A percentile compares a stretch with the other conserved stretches of the same genome.
phyloP scores from a whole-genome alignment of 177 flowering plant species.

The Vitis hybrid region DNA sequence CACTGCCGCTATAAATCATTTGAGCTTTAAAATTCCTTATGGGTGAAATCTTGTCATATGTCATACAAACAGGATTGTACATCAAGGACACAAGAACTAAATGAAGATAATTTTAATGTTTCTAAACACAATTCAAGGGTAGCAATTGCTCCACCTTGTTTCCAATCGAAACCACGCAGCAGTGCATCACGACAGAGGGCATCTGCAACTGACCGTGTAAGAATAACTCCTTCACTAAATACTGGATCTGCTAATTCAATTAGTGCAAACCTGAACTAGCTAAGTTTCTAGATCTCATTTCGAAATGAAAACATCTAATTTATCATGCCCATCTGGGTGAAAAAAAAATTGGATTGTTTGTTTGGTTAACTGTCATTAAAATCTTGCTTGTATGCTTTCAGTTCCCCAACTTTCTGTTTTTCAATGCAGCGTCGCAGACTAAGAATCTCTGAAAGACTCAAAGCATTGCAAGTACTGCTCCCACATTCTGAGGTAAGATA shows the following conservation, averaged over 20 bases:
- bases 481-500: slow-evolving; percentile 39
- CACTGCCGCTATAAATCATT: slow-evolving; percentile 2
- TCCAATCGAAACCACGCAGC: slow-evolving; percentile 6
- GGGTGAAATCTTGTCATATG: background rate
- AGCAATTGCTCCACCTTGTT: slow-evolving; percentile 18
- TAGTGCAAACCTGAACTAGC: background rate
- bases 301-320: background rate
- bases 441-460: slow-evolving; percentile 35
- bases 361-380: background rate
- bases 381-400: background rate
- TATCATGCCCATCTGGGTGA: too few relatives aligned
- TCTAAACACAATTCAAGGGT: slow-evolving; percentile 19
- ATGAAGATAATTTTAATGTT: slow-evolving; percentile 5
- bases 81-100: slow-evolving; percentile 8
- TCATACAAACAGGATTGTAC: slow-evolving; percentile 15
- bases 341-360: background rate
- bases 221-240: slow-evolving; percentile 6
- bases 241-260: background rate
- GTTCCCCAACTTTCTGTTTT: slow-evolving; percentile 1
- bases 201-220: slow-evolving; percentile 29
- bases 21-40: background rate
- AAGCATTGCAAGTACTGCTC: slow-evolving; percentile 44
- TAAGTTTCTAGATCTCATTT: background rate
- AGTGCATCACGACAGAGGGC: slow-evolving; percentile 14
- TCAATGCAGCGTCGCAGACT: slow-evolving; percentile 44